Percentiles rank a stretch among this genome's conserved stretches.
Evolutionary conservation across 1,284 basidiomycete species (phyloP).

Genomic region (Laetiporus sulphureus): DNA sequence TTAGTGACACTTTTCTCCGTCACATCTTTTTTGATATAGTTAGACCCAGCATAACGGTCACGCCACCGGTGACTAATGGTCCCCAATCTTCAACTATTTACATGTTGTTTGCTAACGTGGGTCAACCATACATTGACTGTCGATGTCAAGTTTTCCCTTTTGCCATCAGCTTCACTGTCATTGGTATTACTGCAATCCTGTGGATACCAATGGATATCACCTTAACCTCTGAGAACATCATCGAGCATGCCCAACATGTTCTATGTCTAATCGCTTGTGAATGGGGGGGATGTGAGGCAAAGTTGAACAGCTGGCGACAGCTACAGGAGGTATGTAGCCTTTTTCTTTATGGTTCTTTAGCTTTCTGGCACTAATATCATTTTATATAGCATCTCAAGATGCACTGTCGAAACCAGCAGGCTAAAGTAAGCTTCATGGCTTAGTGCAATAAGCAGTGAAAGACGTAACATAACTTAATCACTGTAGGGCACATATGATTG

Average conservation of each 20-base stretch:
- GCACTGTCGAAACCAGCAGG: slow-evolving; percentile 1
- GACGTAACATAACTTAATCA: background rate
- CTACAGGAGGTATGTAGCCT: slow-evolving; percentile 15
- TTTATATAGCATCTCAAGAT: slow-evolving; percentile 12
- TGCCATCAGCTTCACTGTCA: too few relatives aligned
- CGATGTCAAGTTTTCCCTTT: too few relatives aligned
- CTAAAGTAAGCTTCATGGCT: background rate
- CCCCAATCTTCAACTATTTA: too few relatives aligned
- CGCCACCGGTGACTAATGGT: too few relatives aligned
- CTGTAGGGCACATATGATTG: slow-evolving; percentile 19
- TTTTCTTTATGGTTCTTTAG: too few relatives aligned
- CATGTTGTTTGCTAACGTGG: too few relatives aligned
- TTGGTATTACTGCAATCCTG: too few relatives aligned
- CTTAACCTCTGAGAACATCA: slow-evolving; percentile 7
- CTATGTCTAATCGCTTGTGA: slow-evolving; percentile 13
- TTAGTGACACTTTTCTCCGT: too few relatives aligned
- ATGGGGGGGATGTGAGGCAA: slow-evolving; percentile 13
- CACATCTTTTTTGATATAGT: too few relatives aligned
- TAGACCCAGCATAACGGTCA: too few relatives aligned
- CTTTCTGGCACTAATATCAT: background rate
- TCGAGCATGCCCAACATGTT: slow-evolving; percentile 13
- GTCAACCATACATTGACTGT: too few relatives aligned
- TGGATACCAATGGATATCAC: background rate
- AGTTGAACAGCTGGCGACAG: slow-evolving; percentile 17
- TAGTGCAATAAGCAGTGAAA: too few relatives aligned